Evolutionary conservation across 305 asterid species (phyloP), one percentile per base, ranked within the genome.

Genomic region (Solanum hybrid): DNA sequence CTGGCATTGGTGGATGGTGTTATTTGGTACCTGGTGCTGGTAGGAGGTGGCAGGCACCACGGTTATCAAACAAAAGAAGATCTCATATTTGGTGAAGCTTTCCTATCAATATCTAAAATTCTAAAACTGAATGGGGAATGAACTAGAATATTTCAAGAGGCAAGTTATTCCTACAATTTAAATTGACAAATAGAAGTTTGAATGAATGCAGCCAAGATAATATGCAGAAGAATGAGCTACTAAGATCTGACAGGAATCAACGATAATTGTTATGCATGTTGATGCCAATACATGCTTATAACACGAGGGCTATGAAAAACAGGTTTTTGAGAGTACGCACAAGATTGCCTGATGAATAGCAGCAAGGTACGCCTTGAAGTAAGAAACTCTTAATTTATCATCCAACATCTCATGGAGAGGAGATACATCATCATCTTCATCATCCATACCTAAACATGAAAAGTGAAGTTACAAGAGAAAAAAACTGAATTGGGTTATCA

Each of bases 281-380:
- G 73, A 51, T 29, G 40, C 40, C 42, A 1, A 31, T 51, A 51
- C 87, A 31, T 31, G 20, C 5, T 17, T 38, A 88, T 60, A 72
- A 86, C 7, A 71, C 38, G 77, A 12, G 84, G 26, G 56, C 29
- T 76, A 82, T 81, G 29, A 89, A 77, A 87, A 11, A 69, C 9
- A 56, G 85, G 66, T 24, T 37, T 13, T 14, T 69, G 38, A 36
- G 24, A 87, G 24, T 34, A 92, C 95, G 5, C 86, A 94, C 96
- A 87, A 38, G 17, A 93, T 93, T 72, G 96, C 95, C 89, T 92
- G 95, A 90, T 92, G 92, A 90, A 94, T 92, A 51, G 93, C 94
- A 38, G 93, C 94, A 85, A 94, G 95, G 89, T 93, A 93, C 5
- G 92, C 91, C 91, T 92, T 93, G 88, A 90, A 94, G 92, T 93